Base-by-base conservation (phyloP, 2,329 filamentous ascomycete species). In the Alternaria incomplexa region DNA sequence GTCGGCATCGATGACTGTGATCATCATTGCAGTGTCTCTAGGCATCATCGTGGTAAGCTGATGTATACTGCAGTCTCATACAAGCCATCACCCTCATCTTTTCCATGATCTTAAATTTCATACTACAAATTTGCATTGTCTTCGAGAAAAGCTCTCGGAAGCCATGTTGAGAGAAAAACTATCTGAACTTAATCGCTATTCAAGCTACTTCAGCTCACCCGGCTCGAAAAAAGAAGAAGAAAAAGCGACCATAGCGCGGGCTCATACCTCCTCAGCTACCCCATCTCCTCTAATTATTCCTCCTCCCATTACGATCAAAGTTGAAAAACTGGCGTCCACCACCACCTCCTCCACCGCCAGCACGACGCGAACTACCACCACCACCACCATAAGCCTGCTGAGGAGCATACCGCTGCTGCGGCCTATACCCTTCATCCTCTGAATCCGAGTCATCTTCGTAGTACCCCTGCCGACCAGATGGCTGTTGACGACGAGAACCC, bases 241-340 rank as follows among this genome's bases (percentile, higher is more conserved):
- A 6, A 11, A 44, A 1, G 23, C 23, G n/a, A 28, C 17, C 2
- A 20, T 6, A 44, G 32, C 51, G 4, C 8, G 15, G 32, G 11
- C 52, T 22, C 23, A 20, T 20, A 44, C 51, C 1, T 54, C 51
- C 32, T 20, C 12, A 8, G 10, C 22, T 54, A 54, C 6, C 3
- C 8, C 5, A 13, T 22, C n/a, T 3, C 28, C 3, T n/a, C 5
- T 44, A 40, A 8, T 25, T 11, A 25, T 44, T 28, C 17, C 32
- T 22, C 40, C 52, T 36, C 13, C 52, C 52, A 17, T 26, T 43
- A 20, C 23, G 48, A 13, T 52, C 48, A 25, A 36, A 52, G 6
- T 52, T 36, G 9, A 52, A 52, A 6, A 52, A 22, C 48, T 40
- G 36, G 9, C 48, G 48, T 51, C 48, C 48, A 52, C 30, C 13